Evolutionary conservation across 257 asterid genomes (phyloP).

Genomic region (Eucommia ulmoides): DNA sequence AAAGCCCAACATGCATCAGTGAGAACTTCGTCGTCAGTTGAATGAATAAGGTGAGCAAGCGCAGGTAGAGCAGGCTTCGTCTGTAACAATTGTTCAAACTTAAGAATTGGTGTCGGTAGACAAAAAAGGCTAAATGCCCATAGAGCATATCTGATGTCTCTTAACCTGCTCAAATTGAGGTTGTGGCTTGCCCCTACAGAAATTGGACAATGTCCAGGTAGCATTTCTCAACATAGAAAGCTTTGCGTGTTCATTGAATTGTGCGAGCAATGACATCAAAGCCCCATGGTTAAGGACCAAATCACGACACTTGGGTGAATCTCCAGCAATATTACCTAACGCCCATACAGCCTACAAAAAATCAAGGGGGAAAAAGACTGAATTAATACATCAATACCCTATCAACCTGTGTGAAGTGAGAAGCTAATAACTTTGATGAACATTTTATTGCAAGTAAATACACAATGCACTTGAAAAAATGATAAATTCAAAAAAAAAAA

Average conservation of each 20-base stretch:
- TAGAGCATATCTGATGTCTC: not conserved
- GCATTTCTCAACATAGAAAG: not conserved
- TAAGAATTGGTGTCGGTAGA: not conserved
- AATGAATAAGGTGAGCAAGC: not conserved
- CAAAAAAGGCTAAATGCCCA: not conserved
- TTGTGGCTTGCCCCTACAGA: not conserved
- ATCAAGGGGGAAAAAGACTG: not conserved
- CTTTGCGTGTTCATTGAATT: not conserved
- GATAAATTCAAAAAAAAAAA: not conserved
- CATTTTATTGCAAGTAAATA: no score
- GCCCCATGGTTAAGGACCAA: not conserved
- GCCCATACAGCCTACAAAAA: not conserved
- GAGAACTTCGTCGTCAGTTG: not conserved
- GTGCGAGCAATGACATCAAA: not conserved
- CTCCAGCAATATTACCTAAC: not conserved
- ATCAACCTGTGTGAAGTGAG: no score
- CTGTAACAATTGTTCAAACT: not conserved
- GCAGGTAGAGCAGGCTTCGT: not conserved
- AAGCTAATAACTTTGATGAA: no score
- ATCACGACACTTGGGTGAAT: not conserved
- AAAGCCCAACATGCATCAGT: not conserved
- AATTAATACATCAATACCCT: no score
- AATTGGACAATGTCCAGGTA: not conserved
- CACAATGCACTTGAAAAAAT: not conserved
- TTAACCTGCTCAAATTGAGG: constrained; percentile 2